phyloP scores from a whole-genome alignment of 306 rosid species.

The Glycyrrhiza uralensis region DNA sequence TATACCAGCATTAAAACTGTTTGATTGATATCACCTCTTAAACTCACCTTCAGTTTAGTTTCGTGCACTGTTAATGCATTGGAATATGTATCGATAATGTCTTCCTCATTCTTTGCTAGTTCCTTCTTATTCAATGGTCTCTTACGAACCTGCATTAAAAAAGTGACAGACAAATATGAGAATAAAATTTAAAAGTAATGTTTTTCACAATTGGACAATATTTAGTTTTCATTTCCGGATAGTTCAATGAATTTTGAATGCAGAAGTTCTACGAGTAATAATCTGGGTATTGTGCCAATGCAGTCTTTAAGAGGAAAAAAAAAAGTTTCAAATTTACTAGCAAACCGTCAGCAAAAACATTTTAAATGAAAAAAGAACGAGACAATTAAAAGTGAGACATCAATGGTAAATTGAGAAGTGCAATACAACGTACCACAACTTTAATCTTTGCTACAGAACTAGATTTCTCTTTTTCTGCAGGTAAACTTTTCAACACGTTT shows the following conservation, averaged over 20 bases:
- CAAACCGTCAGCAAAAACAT: constrained; percentile 8
- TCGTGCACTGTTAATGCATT: constrained; percentile 88
- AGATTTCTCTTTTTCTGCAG: constrained; percentile 84
- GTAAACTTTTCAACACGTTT: constrained; percentile 59
- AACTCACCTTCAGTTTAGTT: constrained; percentile 85
- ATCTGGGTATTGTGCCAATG: not conserved
- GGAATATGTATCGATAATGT: constrained; percentile 76
- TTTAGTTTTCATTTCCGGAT: constrained; percentile 4
- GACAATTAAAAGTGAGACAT: not conserved
- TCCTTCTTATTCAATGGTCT: constrained; percentile 96
- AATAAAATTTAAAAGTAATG: constrained; percentile 2
- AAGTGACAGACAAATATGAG: not conserved
- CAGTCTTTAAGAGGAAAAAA: not conserved
- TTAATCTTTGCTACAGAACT: constrained; percentile 94
- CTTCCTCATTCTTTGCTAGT: constrained; percentile 90
- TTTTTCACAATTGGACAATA: not conserved
- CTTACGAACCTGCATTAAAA: constrained; percentile 81
- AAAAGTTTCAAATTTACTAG: not conserved
- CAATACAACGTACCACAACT: constrained; percentile 87
- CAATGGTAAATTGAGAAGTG: not conserved
- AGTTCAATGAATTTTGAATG: not conserved
- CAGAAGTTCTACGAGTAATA: not conserved
- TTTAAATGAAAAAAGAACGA: not conserved
- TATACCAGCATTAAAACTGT: not conserved
- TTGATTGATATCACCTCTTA: not conserved